Conservation (phyloP, 805 yeast genomes). For the Wickerhamomyces queroliae region DNA sequence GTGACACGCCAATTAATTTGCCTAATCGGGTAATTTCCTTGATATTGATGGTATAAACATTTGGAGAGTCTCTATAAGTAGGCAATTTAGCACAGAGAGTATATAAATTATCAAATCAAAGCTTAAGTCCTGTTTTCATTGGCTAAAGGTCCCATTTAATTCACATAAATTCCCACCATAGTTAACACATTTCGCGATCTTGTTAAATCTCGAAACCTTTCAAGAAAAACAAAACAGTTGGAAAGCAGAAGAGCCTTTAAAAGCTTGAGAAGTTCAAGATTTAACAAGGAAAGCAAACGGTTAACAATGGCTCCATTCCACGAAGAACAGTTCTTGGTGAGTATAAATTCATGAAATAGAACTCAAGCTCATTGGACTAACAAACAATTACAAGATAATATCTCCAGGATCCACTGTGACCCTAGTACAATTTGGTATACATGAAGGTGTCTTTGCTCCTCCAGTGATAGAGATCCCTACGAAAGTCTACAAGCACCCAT, state of each 20-base stretch:
- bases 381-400: slow-evolving; percentile 37
- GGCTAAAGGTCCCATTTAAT: no score
- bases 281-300: not conserved
- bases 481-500: slow-evolving; percentile 48
- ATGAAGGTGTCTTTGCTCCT: slow-evolving; percentile 58
- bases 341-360: slow-evolving; percentile 5
- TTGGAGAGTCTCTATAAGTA: not conserved
- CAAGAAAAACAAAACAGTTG: slow-evolving; percentile 1
- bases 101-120: no score
- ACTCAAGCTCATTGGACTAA: no score
- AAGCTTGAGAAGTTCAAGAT: no score
- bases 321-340: slow-evolving; percentile 20
- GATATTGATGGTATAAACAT: not conserved
- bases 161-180: no score
- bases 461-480: slow-evolving; percentile 80
- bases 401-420: slow-evolving; percentile 79
- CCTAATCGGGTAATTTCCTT: slow-evolving; percentile 4
- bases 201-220: not conserved
- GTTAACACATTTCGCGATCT: not conserved
- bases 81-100: not conserved
- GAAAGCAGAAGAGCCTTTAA: no score
- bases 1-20: slow-evolving; percentile 2
- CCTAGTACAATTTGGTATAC: slow-evolving; percentile 71
- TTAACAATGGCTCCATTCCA: slow-evolving; percentile 23
- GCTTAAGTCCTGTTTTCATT: no score